Evolutionary conservation across 148 eudicot genomes (phyloP).

Genomic region (Arctostaphylos glauca): DNA sequence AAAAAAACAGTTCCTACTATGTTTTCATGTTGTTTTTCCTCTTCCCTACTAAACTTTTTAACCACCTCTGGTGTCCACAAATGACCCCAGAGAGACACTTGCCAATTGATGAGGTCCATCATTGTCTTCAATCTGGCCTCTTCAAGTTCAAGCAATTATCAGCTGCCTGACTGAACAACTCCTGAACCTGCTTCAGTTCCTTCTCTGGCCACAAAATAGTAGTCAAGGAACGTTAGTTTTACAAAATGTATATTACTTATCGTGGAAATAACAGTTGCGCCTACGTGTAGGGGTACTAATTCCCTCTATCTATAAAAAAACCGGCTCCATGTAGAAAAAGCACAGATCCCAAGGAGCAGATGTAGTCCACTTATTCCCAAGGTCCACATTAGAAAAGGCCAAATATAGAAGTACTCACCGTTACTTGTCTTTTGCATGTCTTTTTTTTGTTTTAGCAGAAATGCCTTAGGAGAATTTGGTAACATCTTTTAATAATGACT

Average conservation of each 20-base stretch:
- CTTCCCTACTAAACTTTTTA: not conserved
- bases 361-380: not conserved
- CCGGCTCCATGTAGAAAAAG: not conserved
- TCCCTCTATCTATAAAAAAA: not conserved
- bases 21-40: not conserved
- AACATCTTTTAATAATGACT: not conserved
- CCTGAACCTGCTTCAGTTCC: constrained; percentile 91
- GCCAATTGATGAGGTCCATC: not conserved
- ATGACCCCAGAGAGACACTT: not conserved
- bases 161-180: constrained; percentile 60
- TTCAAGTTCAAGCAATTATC: constrained; percentile 78
- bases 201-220: constrained; percentile 43
- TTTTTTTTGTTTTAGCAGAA: not conserved
- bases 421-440: not conserved
- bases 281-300: not conserved
- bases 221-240: not conserved
- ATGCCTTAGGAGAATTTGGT: not conserved
- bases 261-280: not conserved
- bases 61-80: not conserved
- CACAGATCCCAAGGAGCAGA: not conserved
- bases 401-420: not conserved
- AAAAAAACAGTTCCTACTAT: not conserved
- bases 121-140: constrained; percentile 66
- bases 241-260: not conserved
- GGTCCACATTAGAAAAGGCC: not conserved